phyloP scores from a whole-genome alignment of 371 early-diverging fungal genomes.

The Mortierella sp. region DNA sequence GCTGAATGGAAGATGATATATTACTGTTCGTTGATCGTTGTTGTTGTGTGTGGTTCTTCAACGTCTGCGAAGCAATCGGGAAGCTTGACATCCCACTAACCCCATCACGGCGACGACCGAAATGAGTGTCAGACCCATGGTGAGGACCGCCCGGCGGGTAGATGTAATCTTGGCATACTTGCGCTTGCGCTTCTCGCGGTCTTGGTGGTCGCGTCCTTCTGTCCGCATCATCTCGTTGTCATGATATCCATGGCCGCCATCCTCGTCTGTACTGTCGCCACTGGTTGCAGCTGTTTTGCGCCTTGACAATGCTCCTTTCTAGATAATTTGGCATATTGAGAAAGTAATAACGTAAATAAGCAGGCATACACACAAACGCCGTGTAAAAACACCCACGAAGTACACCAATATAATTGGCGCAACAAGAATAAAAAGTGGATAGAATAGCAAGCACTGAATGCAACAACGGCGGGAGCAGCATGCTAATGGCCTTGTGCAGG shows the following conservation, averaged over 20 bases:
- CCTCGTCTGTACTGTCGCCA: constrained; percentile 44
- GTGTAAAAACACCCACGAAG: neutral
- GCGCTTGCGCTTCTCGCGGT: constrained; percentile 14
- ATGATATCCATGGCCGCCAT: constrained; percentile 19
- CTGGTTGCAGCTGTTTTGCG: constrained; percentile 13
- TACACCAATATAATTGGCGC: neutral
- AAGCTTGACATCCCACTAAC: constrained; percentile 47
- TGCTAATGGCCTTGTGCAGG: neutral
- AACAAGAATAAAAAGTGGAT: neutral
- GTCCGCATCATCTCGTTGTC: constrained; percentile 50
- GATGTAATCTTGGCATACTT: constrained; percentile 56
- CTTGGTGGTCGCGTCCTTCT: constrained; percentile 20
- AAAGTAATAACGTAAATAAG: neutral
- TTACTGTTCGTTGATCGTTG: neutral
- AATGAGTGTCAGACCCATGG: constrained; percentile 48
- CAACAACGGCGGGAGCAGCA: neutral
- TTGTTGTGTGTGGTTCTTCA: neutral
- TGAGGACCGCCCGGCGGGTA: constrained; percentile 47
- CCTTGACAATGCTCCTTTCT: constrained; percentile 43
- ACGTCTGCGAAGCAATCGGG: constrained; percentile 36
- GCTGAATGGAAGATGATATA: neutral
- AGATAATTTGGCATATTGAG: neutral
- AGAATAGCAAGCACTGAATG: neutral
- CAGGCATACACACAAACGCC: neutral
- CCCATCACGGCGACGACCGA: constrained; percentile 53